Percentiles rank a stretch among this genome's conserved stretches.
Conservation (phyloP, 2,329 filamentous ascomycete species). For the Cadophora sp. region DNA sequence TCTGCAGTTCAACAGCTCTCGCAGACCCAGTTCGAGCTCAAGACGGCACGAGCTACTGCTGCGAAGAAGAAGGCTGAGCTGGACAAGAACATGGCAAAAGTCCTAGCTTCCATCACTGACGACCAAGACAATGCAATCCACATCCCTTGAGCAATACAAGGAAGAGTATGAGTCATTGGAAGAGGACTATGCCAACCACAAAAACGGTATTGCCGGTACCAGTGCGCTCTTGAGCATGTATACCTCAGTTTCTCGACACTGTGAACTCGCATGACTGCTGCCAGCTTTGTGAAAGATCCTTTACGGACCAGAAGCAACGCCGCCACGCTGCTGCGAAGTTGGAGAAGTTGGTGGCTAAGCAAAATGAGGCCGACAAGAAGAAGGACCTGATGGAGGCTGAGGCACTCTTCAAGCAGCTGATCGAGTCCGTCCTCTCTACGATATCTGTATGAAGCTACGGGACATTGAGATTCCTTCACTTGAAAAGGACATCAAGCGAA, state of each 20-base stretch:
- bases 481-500: slow-evolving; percentile 65
- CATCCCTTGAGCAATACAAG: slow-evolving; percentile 60
- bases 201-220: slow-evolving; percentile 72
- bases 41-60: slow-evolving; percentile 67
- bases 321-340: slow-evolving; percentile 73
- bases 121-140: slow-evolving; percentile 47
- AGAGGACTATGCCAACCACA: slow-evolving; percentile 57
- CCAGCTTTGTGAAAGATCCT: slow-evolving; percentile 75
- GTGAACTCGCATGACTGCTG: slow-evolving; percentile 76
- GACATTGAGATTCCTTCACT: slow-evolving; percentile 73
- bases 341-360: slow-evolving; percentile 65
- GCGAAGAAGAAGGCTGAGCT: slow-evolving; percentile 69
- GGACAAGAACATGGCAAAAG: slow-evolving; percentile 63
- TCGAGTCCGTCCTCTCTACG: slow-evolving; percentile 70
- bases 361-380: slow-evolving; percentile 67
- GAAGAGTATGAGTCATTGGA: slow-evolving; percentile 57
- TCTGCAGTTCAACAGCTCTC: slow-evolving; percentile 74
- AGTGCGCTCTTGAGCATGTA: slow-evolving; percentile 76
- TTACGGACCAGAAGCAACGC: slow-evolving; percentile 65
- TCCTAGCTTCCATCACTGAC: slow-evolving; percentile 56
- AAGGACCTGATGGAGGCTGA: slow-evolving; percentile 61
- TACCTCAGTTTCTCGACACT: slow-evolving; percentile 67
- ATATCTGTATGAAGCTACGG: slow-evolving; percentile 74
- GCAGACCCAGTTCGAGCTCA: slow-evolving; percentile 76
- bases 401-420: slow-evolving; percentile 64